Evolutionary conservation across 108 stramenopile species (phyloP), one percentile per base, ranked within the genome.

Genomic region (Chaetoceros muelleri): DNA sequence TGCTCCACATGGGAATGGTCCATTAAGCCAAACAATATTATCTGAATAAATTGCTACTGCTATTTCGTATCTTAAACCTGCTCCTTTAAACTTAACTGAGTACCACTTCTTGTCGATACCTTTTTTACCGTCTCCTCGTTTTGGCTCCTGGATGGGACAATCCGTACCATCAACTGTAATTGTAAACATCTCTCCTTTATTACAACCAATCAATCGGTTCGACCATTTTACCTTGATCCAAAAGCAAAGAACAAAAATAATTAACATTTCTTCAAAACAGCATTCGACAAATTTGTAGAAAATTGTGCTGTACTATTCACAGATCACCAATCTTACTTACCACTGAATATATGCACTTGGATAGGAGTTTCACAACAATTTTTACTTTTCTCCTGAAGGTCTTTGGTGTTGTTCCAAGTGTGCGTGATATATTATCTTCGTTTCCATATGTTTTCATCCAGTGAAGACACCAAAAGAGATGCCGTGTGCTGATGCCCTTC

Each of bases 11-110:
- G 61, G 57, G 24, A 56, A 65, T 48, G 75, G 75, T 2, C 75
- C 71, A 55, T 72, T 68, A 3, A 62, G 65, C 71, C 75, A 76
- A 21, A 67, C 58, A 52, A 71, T 52, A 2, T 55, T 47, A 44
- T 45, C 55, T 16, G 58, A 24, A 2, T 46, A 58, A 19, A 71
- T 48, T 24, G 48, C 57, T 10, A 67, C 26, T 26, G 46, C 66
- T 44, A 76, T 24, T 24, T 76, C 70, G 31, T 71, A 71, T 2
- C 45, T 45, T 0, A 75, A 27, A 50, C 65, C 69, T 2, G 65
- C 48, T 17, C 50, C 44, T 20, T 71, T 71, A 48, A 23, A 53
- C 56, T 76, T 76, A 40, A 66, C 61, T 2, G 75, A 76, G 25
- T 52, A 71, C 52, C 60, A 67, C 24, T 57, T 65, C 8, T 5